phyloP scores from a whole-genome alignment of 1,139 yeast genomes.

The Sugiyamaella japonica region DNA sequence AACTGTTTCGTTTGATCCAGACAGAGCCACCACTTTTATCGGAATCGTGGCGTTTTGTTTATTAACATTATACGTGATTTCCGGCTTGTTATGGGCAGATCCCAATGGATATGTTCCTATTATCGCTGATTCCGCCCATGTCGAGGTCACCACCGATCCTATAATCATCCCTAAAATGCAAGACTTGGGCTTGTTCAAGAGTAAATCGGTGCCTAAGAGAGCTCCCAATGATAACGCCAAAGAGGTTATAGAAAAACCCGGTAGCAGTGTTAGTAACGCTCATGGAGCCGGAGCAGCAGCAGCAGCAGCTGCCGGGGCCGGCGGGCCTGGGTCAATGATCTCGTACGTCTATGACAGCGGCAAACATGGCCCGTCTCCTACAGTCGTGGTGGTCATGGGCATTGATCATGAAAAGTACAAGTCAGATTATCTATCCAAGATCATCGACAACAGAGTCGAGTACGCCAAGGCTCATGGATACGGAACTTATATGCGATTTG shows the following conservation, averaged over 20 bases:
- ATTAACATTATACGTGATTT: conserved; percentile 15
- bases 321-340: conserved; percentile 8
- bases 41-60: conserved; percentile 16
- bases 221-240: conserved; percentile 21
- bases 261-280: conserved; percentile 8
- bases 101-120: conserved; percentile 18
- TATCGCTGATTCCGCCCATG: conserved; percentile 16
- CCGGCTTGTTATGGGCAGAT: conserved; percentile 12
- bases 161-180: conserved; percentile 20
- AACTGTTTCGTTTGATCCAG: conserved; percentile 11
- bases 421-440: conserved; percentile 55
- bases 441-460: conserved; percentile 79
- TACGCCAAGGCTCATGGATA: conserved; percentile 75
- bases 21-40: conserved; percentile 17
- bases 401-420: conserved; percentile 73
- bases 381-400: conserved; percentile 72
- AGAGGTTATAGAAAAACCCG: conserved; percentile 16
- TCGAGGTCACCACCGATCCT: conserved; percentile 18
- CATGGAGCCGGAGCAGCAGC: no score
- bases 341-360: conserved; percentile 18
- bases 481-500: conserved; percentile 79
- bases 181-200: conserved; percentile 13
- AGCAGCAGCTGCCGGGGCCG: neutral
- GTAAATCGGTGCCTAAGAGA: conserved; percentile 17
- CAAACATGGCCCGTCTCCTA: conserved; percentile 17